Base-by-base conservation (phyloP, 495 filamentous ascomycete genomes). In the Penicillium verhagenii region DNA sequence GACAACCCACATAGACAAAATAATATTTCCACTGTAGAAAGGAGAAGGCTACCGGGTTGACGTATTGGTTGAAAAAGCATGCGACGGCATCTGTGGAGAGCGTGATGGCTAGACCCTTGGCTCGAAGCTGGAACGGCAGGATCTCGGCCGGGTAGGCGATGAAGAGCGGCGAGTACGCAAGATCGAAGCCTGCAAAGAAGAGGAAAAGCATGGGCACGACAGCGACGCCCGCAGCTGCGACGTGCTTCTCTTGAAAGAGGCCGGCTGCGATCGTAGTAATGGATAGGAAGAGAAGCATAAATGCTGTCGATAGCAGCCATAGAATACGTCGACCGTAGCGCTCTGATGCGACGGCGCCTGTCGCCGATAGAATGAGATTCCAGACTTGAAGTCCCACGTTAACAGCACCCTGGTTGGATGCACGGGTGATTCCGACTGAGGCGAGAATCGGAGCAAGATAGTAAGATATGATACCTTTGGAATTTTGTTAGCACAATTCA, bases 61-160 rank as follows among this genome's bases (percentile, higher is more conserved):
- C 83, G 38, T 71, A 82, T 68, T 79, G 76, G 54, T 79, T 79
- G 50, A 86, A 74, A 9, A 81, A 80, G 26, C 85, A 73, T 14
- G 83, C 73, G 8, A 79, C 74, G 50, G 86, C 78, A 38, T 83
- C 78, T 13, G 77, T 80, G 25, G 86, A 74, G 47, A 83, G 78
- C 66, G 79, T 80, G 42, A 85, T 70, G 68, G 87, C 83, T 71
- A 89, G 80, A 20, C 86, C 85, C 73, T 88, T 91, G 16, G 86
- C 84, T 16, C 86, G 82, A 45, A 90, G 72, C 38, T 82, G 79
- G 67, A 84, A 91, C 0, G 85, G 85, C 13, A 87, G 69, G 20
- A 90, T 81, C 73, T 89, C 86, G 14, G 85, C 74, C 0, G 80
- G 78, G 56, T 86, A 86, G 23, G 85, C 79, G 50, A 87, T 79